phyloP scores from a whole-genome alignment of 345 rosid genomes.

The Lepidium didymum region DNA sequence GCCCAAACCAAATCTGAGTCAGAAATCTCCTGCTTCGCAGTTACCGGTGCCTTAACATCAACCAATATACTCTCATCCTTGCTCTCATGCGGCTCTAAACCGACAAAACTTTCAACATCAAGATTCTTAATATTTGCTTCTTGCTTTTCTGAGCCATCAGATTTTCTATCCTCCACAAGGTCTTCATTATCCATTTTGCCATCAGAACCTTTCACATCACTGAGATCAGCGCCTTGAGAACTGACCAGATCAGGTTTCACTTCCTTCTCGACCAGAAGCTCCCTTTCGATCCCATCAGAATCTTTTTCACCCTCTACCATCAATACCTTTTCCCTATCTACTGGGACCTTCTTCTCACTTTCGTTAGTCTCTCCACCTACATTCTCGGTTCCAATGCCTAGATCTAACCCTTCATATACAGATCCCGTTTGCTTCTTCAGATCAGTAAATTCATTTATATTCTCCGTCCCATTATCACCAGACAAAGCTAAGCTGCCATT shows the following conservation, averaged over 20 bases:
- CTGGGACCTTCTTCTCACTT: conserved; percentile 7
- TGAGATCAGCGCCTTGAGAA: conserved; percentile 4
- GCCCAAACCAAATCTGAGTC: conserved; percentile 78
- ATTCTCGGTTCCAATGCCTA: not conserved
- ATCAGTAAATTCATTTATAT: not conserved
- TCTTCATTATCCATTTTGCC: not conserved
- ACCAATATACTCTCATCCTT: not conserved
- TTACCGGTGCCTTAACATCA: not conserved
- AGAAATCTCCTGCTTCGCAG: conserved; percentile 20
- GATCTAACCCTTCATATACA: conserved; percentile 17
- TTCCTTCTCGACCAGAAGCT: not conserved
- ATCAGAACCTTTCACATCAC: conserved; percentile 4
- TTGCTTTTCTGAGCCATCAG: conserved; percentile 10
- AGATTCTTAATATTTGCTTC: conserved; percentile 18
- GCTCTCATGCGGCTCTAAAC: conserved; percentile 14
- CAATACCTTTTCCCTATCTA: conserved; percentile 5
- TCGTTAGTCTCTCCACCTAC: not conserved
- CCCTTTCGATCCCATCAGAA: not conserved
- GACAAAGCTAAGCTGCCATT: not conserved
- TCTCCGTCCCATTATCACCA: conserved; percentile 12
- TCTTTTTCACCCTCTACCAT: conserved; percentile 4
- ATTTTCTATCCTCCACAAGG: not conserved
- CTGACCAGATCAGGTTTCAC: not conserved
- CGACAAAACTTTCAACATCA: not conserved
- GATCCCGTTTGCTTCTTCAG: conserved; percentile 4